A percentile compares a stretch with the other conserved stretches of the same genome.
Evolutionary conservation across 768 basidiomycete species (phyloP).

Genomic region (Boletus sp.): DNA sequence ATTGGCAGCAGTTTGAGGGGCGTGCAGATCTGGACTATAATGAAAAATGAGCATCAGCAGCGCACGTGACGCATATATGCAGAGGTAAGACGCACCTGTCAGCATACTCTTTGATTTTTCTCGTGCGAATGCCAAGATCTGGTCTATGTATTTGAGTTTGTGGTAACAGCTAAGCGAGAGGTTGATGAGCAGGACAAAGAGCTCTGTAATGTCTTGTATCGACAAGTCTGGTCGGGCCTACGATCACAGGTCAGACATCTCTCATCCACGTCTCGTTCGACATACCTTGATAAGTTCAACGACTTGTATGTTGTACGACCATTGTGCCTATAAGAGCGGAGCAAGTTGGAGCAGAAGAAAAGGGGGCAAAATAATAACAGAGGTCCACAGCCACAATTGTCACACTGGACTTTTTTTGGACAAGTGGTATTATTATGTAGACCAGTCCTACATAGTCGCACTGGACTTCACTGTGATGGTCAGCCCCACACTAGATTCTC

Average conservation of each 20-base stretch:
- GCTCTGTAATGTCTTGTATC: conserved; percentile 95
- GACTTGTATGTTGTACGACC: too few relatives aligned
- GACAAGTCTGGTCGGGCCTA: conserved; percentile 96
- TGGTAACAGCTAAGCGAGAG: conserved; percentile 98
- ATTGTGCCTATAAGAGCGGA: too few relatives aligned
- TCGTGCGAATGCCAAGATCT: conserved; percentile 87
- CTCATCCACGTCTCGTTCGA: background rate
- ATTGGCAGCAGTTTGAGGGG: conserved; percentile 82
- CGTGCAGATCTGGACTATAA: conserved; percentile 80
- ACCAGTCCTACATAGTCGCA: too few relatives aligned
- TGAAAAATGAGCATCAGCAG: background rate
- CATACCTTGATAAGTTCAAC: conserved; percentile 91
- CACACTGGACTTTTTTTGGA: too few relatives aligned
- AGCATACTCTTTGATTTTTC: too few relatives aligned
- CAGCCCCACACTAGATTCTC: too few relatives aligned
- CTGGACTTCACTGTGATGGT: too few relatives aligned
- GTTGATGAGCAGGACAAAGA: conserved; percentile 93
- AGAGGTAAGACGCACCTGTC: too few relatives aligned
- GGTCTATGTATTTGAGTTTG: conserved; percentile 94
- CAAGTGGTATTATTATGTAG: too few relatives aligned
- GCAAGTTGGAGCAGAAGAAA: too few relatives aligned
- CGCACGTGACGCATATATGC: conserved; percentile 34
- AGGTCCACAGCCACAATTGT: too few relatives aligned
- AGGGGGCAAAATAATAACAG: too few relatives aligned
- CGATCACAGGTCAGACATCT: background rate